Base-by-base conservation (phyloP, 1,284 basidiomycete species). In the Sanghuangporus baumii region DNA sequence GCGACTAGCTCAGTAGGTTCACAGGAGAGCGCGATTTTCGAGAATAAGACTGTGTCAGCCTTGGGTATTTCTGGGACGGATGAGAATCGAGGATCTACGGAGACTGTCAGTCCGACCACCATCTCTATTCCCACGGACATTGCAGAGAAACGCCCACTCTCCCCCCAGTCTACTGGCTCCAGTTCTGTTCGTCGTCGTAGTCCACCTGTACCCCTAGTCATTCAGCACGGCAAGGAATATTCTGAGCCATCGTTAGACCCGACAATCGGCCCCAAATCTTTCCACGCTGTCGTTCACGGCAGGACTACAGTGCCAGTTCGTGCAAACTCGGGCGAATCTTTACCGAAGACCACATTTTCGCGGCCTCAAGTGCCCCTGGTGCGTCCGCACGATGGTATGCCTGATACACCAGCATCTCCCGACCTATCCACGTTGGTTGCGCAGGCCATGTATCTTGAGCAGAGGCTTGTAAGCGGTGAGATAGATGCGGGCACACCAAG, bases 401-500 rank as follows among this genome's bases (percentile, higher is more conserved):
- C 52, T 31, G 20, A 18, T 6, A 62, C 64, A 18, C 64, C 64
- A 8, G 57, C 52, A 3, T 62, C 64, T 16, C 64, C 64, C 12
- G 64, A 65, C 34, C 57, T 65, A 3, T 65, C 61, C 3, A 18
- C 55, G 16, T 57, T 65, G 12, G 40, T 62, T 20, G 64, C 61
- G 18, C 64, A 65, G 36, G 64, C 64, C 12, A 55, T 57, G 47
- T 47, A 55, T n/a, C 52, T 65, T 18, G 64, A 65, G 26, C 57
- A 65, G 20, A 62, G 52, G 18, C 52, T 65, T 18, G 56, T 51
- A 26, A 55, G 55, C 4, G 63, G 59, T 20, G 59, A 60, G 18
- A 23, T 7, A 31, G 62, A 57, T 11, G 55, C 23, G 5, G 5
- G 8, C 6, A 40, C 56, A 31, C 56, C 57, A 6, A 26, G 34